A percentile compares a stretch with the other conserved stretches of the same genome.
Evolutionary conservation across 768 basidiomycete genomes (phyloP).

Genomic region (Rhodosporidiobolus odoratus): DNA sequence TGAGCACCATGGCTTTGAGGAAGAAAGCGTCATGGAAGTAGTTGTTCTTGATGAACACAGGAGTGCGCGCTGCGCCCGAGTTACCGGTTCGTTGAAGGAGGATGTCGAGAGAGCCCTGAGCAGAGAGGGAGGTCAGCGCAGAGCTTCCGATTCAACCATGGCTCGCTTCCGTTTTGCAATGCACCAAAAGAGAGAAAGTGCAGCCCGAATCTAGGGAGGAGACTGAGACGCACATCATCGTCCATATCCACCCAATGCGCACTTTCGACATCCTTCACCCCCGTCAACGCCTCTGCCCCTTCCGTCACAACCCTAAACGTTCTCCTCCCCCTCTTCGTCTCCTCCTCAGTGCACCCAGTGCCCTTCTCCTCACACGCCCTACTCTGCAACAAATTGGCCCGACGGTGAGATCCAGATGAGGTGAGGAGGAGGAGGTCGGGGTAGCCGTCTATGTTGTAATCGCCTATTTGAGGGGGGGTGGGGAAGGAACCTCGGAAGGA

Average conservation of each 20-base stretch:
- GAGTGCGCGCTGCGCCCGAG: constrained; percentile 48
- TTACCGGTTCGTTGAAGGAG: constrained; percentile 76
- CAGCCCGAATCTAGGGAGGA: background rate
- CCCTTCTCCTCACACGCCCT: constrained; percentile 42
- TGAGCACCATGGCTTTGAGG: constrained; percentile 85
- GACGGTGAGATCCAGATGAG: constrained; percentile 23
- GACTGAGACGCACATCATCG: constrained; percentile 68
- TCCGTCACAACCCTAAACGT: constrained; percentile 59
- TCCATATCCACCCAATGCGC: constrained; percentile 84
- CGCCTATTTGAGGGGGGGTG: constrained; percentile 73
- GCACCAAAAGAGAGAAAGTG: too few species aligned
- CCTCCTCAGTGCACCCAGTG: constrained; percentile 31
- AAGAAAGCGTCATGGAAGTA: constrained; percentile 99
- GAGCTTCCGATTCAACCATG: too few species aligned
- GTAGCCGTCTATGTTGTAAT: constrained; percentile 88
- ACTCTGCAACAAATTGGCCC: constrained; percentile 45
- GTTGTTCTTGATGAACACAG: constrained; percentile 88
- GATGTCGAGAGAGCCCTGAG: constrained; percentile 83
- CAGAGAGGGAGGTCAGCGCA: background rate
- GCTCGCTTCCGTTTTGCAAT: too few species aligned
- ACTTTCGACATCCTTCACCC: constrained; percentile 69
- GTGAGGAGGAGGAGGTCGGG: constrained; percentile 64
- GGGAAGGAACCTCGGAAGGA: constrained; percentile 65
- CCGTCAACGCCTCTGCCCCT: constrained; percentile 59
- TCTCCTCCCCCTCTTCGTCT: constrained; percentile 51